These are phyloP conservation scores for Phytopythium aichiense DNA, from an alignment of 352 stramenopile genomes.

Conservation along the genomic window DNA sequence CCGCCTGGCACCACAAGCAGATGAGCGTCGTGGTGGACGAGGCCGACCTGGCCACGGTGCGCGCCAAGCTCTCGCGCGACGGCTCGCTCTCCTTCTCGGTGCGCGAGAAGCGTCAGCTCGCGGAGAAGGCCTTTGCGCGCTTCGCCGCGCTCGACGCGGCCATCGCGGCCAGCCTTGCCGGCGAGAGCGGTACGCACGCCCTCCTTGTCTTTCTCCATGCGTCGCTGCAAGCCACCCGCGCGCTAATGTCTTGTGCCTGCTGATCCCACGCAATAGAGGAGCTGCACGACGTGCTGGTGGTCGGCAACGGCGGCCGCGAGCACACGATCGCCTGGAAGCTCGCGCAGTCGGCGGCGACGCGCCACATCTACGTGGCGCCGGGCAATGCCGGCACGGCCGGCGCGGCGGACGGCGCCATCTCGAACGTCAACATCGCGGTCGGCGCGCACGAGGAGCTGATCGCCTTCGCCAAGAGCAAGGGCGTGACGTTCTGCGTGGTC, in stretches of 20 bases:
- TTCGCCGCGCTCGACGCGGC: conserved; percentile 72
- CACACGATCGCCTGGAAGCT: conserved; percentile 95
- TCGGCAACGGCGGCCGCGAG: conserved; percentile 91
- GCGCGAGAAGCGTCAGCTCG: conserved; percentile 60
- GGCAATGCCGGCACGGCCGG: conserved; percentile 88
- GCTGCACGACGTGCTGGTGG: conserved; percentile 88
- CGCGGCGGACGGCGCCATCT: conserved; percentile 38
- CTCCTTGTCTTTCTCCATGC: not conserved
- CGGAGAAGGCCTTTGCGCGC: conserved; percentile 75
- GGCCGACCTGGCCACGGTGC: conserved; percentile 42
- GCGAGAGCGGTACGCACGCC: conserved; percentile 27
- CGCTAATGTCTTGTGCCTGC: conserved; percentile 1
- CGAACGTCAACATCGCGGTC: conserved; percentile 73
- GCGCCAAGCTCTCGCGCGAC: conserved; percentile 56
- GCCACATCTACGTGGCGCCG: conserved; percentile 86
- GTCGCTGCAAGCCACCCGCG: not conserved
- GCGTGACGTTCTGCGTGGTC: conserved; percentile 95
- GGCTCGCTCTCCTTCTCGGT: conserved; percentile 63
- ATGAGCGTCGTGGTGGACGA: conserved; percentile 79
- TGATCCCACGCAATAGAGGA: conserved; percentile 15
- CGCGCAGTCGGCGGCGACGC: conserved; percentile 66
- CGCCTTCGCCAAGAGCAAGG: conserved; percentile 81
- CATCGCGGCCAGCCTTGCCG: conserved; percentile 48
- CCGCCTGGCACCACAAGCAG: conserved; percentile 86
- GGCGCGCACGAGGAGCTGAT: conserved; percentile 66